Percentiles rank a stretch among this genome's conserved stretches.
phyloP scores from a whole-genome alignment of 805 yeast species.

The Kluyveromyces nonfermentans region DNA sequence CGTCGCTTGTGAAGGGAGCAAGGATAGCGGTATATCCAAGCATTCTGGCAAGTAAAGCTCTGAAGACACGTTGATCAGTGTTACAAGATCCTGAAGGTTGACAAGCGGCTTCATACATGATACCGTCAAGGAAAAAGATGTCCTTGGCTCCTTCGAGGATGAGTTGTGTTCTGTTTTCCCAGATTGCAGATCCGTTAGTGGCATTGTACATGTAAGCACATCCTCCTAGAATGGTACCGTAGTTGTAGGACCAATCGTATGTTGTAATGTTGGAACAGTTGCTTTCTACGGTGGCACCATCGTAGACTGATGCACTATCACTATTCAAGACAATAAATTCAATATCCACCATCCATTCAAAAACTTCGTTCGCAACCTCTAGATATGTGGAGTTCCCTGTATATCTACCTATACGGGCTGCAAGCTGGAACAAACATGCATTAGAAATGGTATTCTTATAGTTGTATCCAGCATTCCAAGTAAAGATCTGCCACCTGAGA shows the following conservation, averaged over 20 bases:
- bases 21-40: slow-evolving; percentile 65
- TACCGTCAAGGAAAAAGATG: slow-evolving; percentile 43
- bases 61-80: slow-evolving; percentile 87
- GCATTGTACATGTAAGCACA: slow-evolving; percentile 70
- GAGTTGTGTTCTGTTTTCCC: slow-evolving; percentile 54
- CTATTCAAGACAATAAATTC: slow-evolving; percentile 35
- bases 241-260: slow-evolving; percentile 80
- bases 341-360: slow-evolving; percentile 67
- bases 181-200: slow-evolving; percentile 47
- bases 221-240: slow-evolving; percentile 71
- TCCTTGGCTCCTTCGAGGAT: slow-evolving; percentile 46
- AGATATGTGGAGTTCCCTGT: slow-evolving; percentile 65
- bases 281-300: slow-evolving; percentile 50
- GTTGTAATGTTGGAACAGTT: slow-evolving; percentile 55
- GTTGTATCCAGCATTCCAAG: slow-evolving; percentile 90
- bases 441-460: slow-evolving; percentile 89
- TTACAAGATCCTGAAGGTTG: slow-evolving; percentile 56
- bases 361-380: slow-evolving; percentile 64
- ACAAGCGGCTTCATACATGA: slow-evolving; percentile 81
- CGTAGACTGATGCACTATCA: slow-evolving; percentile 40
- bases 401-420: slow-evolving; percentile 78
- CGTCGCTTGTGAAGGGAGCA: slow-evolving; percentile 42
- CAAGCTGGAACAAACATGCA: slow-evolving; percentile 80
- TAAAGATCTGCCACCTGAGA: slow-evolving; percentile 89
- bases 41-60: slow-evolving; percentile 70